Conservation (phyloP, 1,139 yeast species). For the Saccharomyces uvarum region DNA sequence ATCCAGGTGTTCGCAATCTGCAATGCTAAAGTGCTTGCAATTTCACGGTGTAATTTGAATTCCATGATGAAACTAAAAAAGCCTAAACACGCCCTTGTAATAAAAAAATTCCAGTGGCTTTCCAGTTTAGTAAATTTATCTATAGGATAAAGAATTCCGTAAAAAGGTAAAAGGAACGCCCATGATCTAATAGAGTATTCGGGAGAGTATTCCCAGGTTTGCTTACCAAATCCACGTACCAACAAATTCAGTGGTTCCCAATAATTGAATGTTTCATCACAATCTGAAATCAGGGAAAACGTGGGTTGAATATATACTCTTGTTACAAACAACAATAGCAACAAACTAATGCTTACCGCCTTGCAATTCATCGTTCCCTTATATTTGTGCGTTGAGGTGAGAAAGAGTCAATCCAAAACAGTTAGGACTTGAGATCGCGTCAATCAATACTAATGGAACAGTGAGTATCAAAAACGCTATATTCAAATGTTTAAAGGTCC, state of each 20-base stretch:
- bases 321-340: slow-evolving; percentile 16
- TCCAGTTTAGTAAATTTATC: slow-evolving; percentile 20
- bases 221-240: slow-evolving; percentile 77
- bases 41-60: slow-evolving; percentile 21
- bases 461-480: neutral
- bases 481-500: neutral
- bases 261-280: slow-evolving; percentile 83
- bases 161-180: slow-evolving; percentile 56
- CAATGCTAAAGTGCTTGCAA: slow-evolving; percentile 18
- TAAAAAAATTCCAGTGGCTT: slow-evolving; percentile 38
- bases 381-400: neutral
- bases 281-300: slow-evolving; percentile 52
- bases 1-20: slow-evolving; percentile 38
- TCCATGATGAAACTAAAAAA: slow-evolving; percentile 39
- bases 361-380: slow-evolving; percentile 1
- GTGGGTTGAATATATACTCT: slow-evolving; percentile 27
- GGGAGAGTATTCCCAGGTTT: slow-evolving; percentile 96
- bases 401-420: neutral
- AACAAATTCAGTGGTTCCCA: slow-evolving; percentile 88
- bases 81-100: slow-evolving; percentile 48
- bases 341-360: slow-evolving; percentile 3
- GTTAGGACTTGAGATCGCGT: neutral
- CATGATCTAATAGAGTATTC: slow-evolving; percentile 82
- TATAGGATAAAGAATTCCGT: slow-evolving; percentile 39
- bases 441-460: neutral